Base-by-base conservation (phyloP, 2,329 filamentous ascomycete species). In the Cladosporium colombiae region DNA sequence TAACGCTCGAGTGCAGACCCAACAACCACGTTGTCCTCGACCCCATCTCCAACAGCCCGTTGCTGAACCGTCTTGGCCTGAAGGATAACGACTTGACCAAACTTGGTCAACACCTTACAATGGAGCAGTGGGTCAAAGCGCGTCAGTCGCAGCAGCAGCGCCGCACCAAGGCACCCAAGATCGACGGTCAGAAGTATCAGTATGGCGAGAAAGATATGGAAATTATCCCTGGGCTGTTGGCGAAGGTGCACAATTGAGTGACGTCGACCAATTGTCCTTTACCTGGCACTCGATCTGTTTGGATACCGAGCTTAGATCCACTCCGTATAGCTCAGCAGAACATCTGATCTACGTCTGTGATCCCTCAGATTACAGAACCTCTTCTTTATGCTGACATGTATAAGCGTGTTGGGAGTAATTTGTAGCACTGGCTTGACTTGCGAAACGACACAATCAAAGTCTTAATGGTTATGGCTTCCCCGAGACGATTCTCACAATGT, bases 81-180 rank as follows among this genome's bases (percentile, higher is more conserved):
- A 73, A 70, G 65, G 65, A 74, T 1, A 63, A 63, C 18, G 50
- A 63, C 35, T 14, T 63, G 61, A 63, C 61, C 13, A 67, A 69
- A 37, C 55, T 75, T 6, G 71, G 69, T 67, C 76, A 80, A 69
- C 74, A 78, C 50, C 73, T 83, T 7, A 82, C 80, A 2, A 79
- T 82, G 77, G 79, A 80, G 63, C 71, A 82, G 65, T 82, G 80
- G 79, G 79, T 81, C 8, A 78, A 75, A 65, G 76, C 69, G 1
- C 66, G 70, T 2, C 72, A 74, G 64, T 70, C 69, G 5, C 78
- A 81, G 67, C 73, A 78, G 67, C 77, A 63, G 68, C 74, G 76
- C 5, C 71, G 73, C 50, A 79, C 77, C 3, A 70, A 76, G 14
- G 75, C 74, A 21, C 79, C 78, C 58, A 77, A 75, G 66, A 79